Evolutionary conservation across 805 yeast genomes (phyloP).

Genomic region (Starmerella stellata): DNA sequence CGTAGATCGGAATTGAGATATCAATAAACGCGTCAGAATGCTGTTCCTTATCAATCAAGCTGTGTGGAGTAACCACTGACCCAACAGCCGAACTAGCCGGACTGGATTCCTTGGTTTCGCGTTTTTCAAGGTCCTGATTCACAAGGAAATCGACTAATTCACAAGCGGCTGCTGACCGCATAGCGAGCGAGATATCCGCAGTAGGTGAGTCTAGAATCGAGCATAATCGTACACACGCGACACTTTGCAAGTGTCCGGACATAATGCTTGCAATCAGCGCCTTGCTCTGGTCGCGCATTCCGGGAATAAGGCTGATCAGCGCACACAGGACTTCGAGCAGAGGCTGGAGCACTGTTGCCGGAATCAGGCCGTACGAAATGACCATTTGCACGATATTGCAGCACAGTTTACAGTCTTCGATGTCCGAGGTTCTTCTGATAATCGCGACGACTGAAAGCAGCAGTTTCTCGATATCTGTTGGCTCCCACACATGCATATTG

Average conservation of each 20-base stretch:
- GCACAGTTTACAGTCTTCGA: constrained; percentile 25
- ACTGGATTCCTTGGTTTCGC: not conserved
- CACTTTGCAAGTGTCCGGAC: constrained; percentile 25
- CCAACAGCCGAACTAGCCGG: not conserved
- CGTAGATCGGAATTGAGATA: constrained; percentile 2
- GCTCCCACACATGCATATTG: constrained; percentile 32
- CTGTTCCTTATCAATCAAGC: not conserved
- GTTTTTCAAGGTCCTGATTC: not conserved
- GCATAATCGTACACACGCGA: constrained; percentile 22
- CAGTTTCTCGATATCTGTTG: constrained; percentile 23
- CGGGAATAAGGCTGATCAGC: constrained; percentile 25
- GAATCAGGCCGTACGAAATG: constrained; percentile 32
- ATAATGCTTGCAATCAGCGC: constrained; percentile 27
- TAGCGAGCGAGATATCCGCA: constrained; percentile 19
- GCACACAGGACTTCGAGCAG: constrained; percentile 33
- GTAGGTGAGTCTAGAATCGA: constrained; percentile 18
- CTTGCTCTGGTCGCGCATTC: constrained; percentile 25
- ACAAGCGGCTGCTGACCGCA: constrained; percentile 25
- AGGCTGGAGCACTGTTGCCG: constrained; percentile 25
- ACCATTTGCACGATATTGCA: constrained; percentile 29
- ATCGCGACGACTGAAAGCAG: constrained; percentile 25
- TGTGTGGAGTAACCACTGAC: too few species aligned
- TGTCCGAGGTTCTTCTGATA: constrained; percentile 27
- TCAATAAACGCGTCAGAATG: not conserved
- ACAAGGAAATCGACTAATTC: constrained; percentile 19